Base-by-base conservation (phyloP, 2,329 filamentous ascomycete species). In the Epichloe coenophiala region DNA sequence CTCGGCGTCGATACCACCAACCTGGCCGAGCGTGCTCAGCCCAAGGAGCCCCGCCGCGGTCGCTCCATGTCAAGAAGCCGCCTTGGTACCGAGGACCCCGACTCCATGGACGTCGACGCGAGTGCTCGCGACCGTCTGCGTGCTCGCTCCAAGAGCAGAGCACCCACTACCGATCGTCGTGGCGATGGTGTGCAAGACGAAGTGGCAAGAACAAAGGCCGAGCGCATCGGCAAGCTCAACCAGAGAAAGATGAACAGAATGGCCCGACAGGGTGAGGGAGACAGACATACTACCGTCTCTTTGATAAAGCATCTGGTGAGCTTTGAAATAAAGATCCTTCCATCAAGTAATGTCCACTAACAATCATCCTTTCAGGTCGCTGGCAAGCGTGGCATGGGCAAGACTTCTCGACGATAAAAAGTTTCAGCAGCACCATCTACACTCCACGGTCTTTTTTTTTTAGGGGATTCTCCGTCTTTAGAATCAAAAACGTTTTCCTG, bases 181-280 rank as follows among this genome's bases (percentile, higher is more conserved):
- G 81, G 84, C 31, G 87, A 89, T 56, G 88, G 88, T 71, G 83
- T 97, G 41, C 77, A 75, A 53, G 79, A 86, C 63, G 78, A 81
- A 56, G 68, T 65, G 49, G 73, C 78, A 47, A 79, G 86, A 58
- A 77, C 75, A 53, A 94, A 91, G 78, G 89, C 88, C 38, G 90
- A 95, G 68, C 83, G 84, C 62, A 74, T 94, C 65, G 78, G 82
- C 65, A 97, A 95, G 78, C 72, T 98, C 65, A 78, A 83, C 61
- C 94, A 98, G 83, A 89, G 91, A 78, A 91, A 89, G 80, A 96
- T 94, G 89, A 98, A 98, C 75, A 81, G 91, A 57, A 93, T 94
- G 85, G 93, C 93, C 43, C 83, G 90, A 68, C 88, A 94, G 76
- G 93, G 93, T 76, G 93, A 98, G 74, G 90, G 85, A 55, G 93